A percentile compares a stretch with the other conserved stretches of the same genome.
These are phyloP conservation scores for Pyricularia grisea DNA, from an alignment of 2,329 filamentous ascomycete species.

Conservation along the genomic window DNA sequence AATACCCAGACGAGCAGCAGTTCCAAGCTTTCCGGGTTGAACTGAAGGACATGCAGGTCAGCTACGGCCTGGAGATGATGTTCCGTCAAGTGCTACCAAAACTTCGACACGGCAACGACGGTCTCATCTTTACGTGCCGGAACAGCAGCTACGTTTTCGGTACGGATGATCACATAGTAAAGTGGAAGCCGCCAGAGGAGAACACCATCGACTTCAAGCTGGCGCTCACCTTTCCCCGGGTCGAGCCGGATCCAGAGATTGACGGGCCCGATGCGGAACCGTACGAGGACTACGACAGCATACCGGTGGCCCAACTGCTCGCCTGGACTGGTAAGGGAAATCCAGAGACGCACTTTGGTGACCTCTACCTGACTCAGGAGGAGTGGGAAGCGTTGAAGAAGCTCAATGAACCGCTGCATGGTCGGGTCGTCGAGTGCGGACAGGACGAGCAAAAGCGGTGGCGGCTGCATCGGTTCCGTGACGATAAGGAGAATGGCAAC, in stretches of 20 bases:
- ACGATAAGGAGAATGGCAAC: conserved; percentile 89
- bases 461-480: conserved; percentile 82
- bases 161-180: conserved; percentile 87
- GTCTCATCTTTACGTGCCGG: conserved; percentile 94
- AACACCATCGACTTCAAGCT: conserved; percentile 93
- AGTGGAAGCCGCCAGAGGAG: conserved; percentile 94
- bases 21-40: conserved; percentile 73
- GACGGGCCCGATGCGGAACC: conserved; percentile 59
- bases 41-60: conserved; percentile 82
- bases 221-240: conserved; percentile 61
- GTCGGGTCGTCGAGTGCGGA: conserved; percentile 83
- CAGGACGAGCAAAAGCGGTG: conserved; percentile 67
- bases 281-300: conserved; percentile 69
- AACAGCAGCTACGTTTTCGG: conserved; percentile 79
- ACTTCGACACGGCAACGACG: conserved; percentile 89
- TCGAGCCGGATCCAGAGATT: conserved; percentile 52
- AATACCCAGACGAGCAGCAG: conserved; percentile 58
- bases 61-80: conserved; percentile 86
- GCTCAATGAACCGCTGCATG: conserved; percentile 66
- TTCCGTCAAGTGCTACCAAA: conserved; percentile 77
- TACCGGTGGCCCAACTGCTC: conserved; percentile 59
- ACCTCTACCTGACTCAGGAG: conserved; percentile 58
- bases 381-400: conserved; percentile 82
- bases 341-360: conserved; percentile 55
- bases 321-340: conserved; percentile 54